phyloP scores from a whole-genome alignment of 2,329 filamentous ascomycete species.

The Parastagonospora nodorum region DNA sequence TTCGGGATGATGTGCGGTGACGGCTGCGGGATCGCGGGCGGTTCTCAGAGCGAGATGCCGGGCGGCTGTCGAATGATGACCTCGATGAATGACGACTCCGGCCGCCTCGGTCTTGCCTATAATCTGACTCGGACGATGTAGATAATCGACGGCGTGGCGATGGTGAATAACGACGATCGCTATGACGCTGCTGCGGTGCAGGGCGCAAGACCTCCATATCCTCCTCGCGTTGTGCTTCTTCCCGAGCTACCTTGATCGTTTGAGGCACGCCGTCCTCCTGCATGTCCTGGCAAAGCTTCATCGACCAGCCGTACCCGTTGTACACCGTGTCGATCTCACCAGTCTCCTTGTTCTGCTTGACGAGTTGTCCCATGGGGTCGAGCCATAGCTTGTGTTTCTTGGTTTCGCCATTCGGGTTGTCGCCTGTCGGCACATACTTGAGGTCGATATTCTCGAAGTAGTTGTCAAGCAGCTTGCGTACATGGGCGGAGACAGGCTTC shows the following conservation, averaged over 20 bases:
- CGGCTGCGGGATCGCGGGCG: conserved; percentile 15
- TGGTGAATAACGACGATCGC: conserved; percentile 10
- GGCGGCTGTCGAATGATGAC: conserved; percentile 19
- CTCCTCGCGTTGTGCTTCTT: conserved; percentile 23
- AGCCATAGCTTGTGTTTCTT: conserved; percentile 56
- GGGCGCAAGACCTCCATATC: conserved; percentile 6
- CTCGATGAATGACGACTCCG: conserved; percentile 16
- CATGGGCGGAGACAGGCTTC: conserved; percentile 66
- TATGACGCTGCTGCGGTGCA: conserved; percentile 9
- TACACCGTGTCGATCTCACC: conserved; percentile 69
- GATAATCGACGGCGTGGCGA: conserved; percentile 17
- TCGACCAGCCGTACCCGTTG: conserved; percentile 89
- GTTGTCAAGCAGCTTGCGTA: conserved; percentile 72
- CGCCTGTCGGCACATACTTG: conserved; percentile 54
- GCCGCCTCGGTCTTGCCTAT: conserved; percentile 16
- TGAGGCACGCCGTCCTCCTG: conserved; percentile 51
- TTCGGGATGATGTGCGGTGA: conserved; percentile 15
- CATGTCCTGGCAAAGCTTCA: conserved; percentile 80
- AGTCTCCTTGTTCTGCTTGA: conserved; percentile 68
- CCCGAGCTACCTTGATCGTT: conserved; percentile 25
- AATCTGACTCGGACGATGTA: conserved; percentile 22
- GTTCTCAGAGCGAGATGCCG: conserved; percentile 15
- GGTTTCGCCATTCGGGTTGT: conserved; percentile 39
- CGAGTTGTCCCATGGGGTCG: conserved; percentile 74
- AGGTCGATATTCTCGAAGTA: conserved; percentile 66